A percentile compares a stretch with the other conserved stretches of the same genome.
Evolutionary conservation across 2,329 filamentous ascomycete genomes (phyloP).

Genomic region (Ploettnerulaceae sp.): DNA sequence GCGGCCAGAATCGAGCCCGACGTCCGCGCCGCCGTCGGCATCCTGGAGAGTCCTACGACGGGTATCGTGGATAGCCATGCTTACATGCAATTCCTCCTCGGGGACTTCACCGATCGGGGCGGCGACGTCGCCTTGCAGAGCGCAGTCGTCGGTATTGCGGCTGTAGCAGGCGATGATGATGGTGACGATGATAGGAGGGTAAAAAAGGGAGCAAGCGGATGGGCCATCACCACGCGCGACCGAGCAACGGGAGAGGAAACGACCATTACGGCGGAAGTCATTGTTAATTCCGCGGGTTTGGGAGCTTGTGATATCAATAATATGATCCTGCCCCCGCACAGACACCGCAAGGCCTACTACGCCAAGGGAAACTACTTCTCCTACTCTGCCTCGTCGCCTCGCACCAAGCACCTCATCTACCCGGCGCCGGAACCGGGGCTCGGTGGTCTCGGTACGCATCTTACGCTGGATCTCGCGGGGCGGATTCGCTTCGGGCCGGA

Average conservation of each 20-base stretch:
- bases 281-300: conserved; percentile 85
- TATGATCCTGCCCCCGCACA: conserved; percentile 61
- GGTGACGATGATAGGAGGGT: too few species aligned
- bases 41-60: conserved; percentile 79
- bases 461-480: conserved; percentile 84
- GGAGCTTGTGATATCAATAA: conserved; percentile 74
- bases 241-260: conserved; percentile 42
- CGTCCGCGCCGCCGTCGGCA: conserved; percentile 65
- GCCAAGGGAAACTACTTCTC: conserved; percentile 96
- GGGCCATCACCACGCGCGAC: conserved; percentile 58
- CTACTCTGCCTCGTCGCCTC: conserved; percentile 62
- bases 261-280: conserved; percentile 65
- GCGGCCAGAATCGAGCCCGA: conserved; percentile 64
- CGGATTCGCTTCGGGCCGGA: conserved; percentile 90
- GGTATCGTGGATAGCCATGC: conserved; percentile 87
- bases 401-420: conserved; percentile 73
- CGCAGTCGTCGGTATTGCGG: conserved; percentile 52
- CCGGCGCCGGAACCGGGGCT: conserved; percentile 78
- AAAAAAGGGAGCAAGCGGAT: conserved; percentile 59
- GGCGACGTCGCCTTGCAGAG: conserved; percentile 70
- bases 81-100: conserved; percentile 76
- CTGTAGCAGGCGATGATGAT: conserved; percentile 27
- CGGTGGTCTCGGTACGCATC: conserved; percentile 83
- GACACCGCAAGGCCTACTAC: conserved; percentile 63
- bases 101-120: conserved; percentile 69